Conservation (phyloP, 2,329 filamentous ascomycete species). For the Ascochyta clinopodiicola region DNA sequence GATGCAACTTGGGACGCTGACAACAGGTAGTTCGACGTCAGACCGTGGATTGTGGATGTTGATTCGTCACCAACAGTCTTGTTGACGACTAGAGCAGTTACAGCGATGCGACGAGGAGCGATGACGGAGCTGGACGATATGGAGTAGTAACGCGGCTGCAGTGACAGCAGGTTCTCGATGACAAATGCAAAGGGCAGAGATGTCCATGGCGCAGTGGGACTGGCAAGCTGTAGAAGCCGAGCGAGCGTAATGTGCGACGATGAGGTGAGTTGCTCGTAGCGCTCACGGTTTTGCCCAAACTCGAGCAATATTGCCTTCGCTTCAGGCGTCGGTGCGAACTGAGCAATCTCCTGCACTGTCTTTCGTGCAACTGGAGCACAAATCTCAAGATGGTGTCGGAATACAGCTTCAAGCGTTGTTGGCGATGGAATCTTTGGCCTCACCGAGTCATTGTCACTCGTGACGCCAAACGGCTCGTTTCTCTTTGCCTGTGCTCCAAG, state of each 20-base stretch:
- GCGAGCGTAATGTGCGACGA: conserved; percentile 49
- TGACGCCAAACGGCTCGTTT: conserved; percentile 36
- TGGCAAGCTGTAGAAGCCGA: conserved; percentile 44
- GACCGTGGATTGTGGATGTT: conserved; percentile 38
- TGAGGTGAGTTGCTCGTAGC: conserved; percentile 41
- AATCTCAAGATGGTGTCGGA: conserved; percentile 58
- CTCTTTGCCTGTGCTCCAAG: conserved; percentile 33
- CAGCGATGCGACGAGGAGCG: conserved; percentile 41
- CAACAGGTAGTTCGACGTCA: conserved; percentile 51
- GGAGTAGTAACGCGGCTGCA: conserved; percentile 44
- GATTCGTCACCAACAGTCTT: conserved; percentile 33
- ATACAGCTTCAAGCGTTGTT: conserved; percentile 49
- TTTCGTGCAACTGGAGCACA: conserved; percentile 52
- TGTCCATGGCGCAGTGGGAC: conserved; percentile 38
- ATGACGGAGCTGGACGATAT: conserved; percentile 50
- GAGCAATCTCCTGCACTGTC: conserved; percentile 44
- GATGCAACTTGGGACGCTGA: conserved; percentile 29
- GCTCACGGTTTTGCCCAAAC: conserved; percentile 43
- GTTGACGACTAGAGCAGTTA: conserved; percentile 51
- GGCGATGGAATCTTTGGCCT: conserved; percentile 51
- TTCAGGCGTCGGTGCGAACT: conserved; percentile 48
- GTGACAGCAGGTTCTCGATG: conserved; percentile 34
- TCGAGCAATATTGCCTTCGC: conserved; percentile 40
- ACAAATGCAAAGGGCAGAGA: conserved; percentile 42
- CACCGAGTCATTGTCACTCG: conserved; percentile 32